Evolutionary conservation across 306 rosid species (phyloP), one percentile per base, ranked within the genome.

Genomic region (Cucumis cinereus): DNA sequence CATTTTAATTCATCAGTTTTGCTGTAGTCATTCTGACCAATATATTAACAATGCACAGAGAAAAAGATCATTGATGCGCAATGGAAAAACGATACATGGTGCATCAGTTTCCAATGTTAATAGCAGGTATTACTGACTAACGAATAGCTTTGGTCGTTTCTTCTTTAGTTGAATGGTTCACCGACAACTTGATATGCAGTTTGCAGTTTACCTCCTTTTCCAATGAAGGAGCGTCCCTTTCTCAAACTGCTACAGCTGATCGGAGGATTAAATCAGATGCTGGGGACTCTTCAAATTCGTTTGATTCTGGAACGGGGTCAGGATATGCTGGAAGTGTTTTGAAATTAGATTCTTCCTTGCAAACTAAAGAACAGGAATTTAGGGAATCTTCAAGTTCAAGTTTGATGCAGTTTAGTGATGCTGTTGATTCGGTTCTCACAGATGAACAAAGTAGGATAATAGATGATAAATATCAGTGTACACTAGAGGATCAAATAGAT

Each of bases 311-410:
- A 82, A 80, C 86, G 70, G 96, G 73, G 49, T 86, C 84, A 36
- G 89, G 86, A 84, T 90, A 84, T 82, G 81, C 86, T 79, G 97
- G 89, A 84, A 90, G 86, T 81, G 83, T 88, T 79, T 84, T 86
- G 79, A 90, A 82, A 85, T 89, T 87, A 47, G 82, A 82, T 79
- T 79, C 79, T 76, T 84, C 87, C 28, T 6, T 83, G 85, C 89
- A 82, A 83, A 74, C 84, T 56, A 82, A 81, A 71, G 83, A 86
- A 73, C 82, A 79, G 76, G 87, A 88, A 54, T 82, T 70, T 75
- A 77, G 77, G 83, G 90, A 89, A 76, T 86, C 87, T 19, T 83
- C 88, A 52, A 61, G 87, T 80, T 82, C 84, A 79, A 86, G 82
- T 64, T 56, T 73, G 73, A 74, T 81, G 74, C 87, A 77, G 77